These are phyloP conservation scores for Trichomonas vaginalis DNA, from an alignment of 208 protist genomes.

Conservation along the genomic window DNA sequence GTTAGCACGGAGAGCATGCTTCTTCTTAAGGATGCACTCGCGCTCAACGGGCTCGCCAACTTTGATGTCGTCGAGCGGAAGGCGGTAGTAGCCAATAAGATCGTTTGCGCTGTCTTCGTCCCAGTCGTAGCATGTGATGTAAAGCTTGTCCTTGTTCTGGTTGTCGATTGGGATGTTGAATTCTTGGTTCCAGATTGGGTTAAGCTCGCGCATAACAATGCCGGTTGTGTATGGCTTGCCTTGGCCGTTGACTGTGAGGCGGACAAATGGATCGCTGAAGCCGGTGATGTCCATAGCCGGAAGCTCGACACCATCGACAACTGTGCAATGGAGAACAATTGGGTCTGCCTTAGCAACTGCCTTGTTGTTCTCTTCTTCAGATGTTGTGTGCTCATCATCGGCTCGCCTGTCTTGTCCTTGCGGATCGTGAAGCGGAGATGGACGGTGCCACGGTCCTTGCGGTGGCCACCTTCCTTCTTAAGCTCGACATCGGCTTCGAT, in stretches of 20 bases:
- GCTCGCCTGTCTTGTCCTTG: too few relatives aligned
- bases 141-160: background rate
- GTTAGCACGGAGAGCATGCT: too few relatives aligned
- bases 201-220: background rate
- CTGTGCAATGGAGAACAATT: background rate
- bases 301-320: background rate
- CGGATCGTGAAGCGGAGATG: background rate
- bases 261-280: too few relatives aligned
- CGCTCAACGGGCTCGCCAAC: too few relatives aligned
- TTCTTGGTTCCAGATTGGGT: background rate
- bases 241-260: background rate
- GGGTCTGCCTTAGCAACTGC: background rate
- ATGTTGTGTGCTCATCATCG: too few relatives aligned
- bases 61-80: too few relatives aligned
- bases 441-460: background rate
- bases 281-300: background rate
- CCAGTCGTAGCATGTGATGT: background rate
- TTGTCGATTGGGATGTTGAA: background rate
- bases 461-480: background rate
- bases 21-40: too few relatives aligned
- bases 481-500: background rate
- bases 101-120: background rate
- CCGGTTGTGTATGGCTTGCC: background rate
- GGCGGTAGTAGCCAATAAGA: too few relatives aligned
- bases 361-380: background rate